These are phyloP conservation scores for Penicillium sp. DNA, from an alignment of 2,329 filamentous ascomycete genomes.

Conservation along the genomic window DNA sequence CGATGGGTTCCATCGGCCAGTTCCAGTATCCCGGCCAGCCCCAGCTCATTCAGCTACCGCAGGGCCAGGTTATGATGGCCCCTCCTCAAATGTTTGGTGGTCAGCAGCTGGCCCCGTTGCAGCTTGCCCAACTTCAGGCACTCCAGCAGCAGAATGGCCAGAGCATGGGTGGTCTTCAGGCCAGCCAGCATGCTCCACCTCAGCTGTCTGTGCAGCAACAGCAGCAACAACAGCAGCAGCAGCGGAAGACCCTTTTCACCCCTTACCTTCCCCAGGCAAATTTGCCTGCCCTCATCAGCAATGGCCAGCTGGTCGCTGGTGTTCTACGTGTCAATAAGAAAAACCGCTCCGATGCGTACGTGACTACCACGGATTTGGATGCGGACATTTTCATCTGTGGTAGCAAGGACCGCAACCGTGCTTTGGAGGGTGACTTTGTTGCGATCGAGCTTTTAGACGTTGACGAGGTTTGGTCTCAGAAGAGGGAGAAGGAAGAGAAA, in stretches of 20 bases:
- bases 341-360: slow-evolving; percentile 97
- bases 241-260: slow-evolving; percentile 97
- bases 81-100: slow-evolving; percentile 73
- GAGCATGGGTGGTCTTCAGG: slow-evolving; percentile 64
- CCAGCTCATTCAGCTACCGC: slow-evolving; percentile 79
- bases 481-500: slow-evolving; percentile 99
- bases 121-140: slow-evolving; percentile 85
- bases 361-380: slow-evolving; percentile 89
- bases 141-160: slow-evolving; percentile 86
- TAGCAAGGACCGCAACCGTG: slow-evolving; percentile 97
- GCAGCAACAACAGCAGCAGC: slow-evolving; percentile 76
- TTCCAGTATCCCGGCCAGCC: slow-evolving; percentile 89
- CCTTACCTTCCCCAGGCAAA: slow-evolving; percentile 95
- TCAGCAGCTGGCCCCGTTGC: slow-evolving; percentile 84
- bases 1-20: slow-evolving; percentile 74
- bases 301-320: slow-evolving; percentile 92
- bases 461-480: slow-evolving; percentile 97
- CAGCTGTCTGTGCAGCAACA: slow-evolving; percentile 56
- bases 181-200: slow-evolving; percentile 69
- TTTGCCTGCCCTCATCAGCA: slow-evolving; percentile 80
- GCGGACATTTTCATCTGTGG: slow-evolving; percentile 99
- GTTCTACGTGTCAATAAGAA: slow-evolving; percentile 99
- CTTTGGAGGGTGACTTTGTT: slow-evolving; percentile 91
- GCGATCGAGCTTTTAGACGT: slow-evolving; percentile 95
- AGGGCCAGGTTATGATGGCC: slow-evolving; percentile 79